Evolutionary conservation across 2,329 filamentous ascomycete genomes (phyloP), one percentile per base, ranked within the genome.

Genomic region (Eutypa lata): DNA sequence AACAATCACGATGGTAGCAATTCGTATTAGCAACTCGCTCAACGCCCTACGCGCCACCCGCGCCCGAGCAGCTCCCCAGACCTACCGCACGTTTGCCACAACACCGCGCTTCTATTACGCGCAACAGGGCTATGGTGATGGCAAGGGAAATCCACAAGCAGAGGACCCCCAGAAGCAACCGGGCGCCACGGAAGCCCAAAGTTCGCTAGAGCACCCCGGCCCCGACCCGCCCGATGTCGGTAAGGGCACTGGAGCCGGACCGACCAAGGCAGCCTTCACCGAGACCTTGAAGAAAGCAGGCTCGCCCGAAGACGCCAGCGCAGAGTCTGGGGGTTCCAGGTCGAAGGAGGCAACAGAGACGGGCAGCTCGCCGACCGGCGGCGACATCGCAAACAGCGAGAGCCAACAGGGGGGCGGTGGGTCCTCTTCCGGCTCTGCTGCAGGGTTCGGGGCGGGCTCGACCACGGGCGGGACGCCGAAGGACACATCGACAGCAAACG

Each of bases 91-190:
- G 28, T 63, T 68, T 50, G 45, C 54, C 43, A 51, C 61, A 11
- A 57, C 60, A 6, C 42, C 61, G 16, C 56, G 58, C n/a, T 51
- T 53, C 19, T 53, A 53, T 8, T 55, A 57, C 31, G 44, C 53
- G 8, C 65, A 69, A 61, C n/a, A n/a, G n/a, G 72, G 72, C 16
- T 76, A 76, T 51, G 73, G 74, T n/a, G 69, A 74, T 52, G 71
- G 65, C 26, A 60, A 71, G 50, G 72, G 72, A 16, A 59, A 71
- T 42, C 73, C 73, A 1, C 56, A 57, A 31, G 68, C 60, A 18
- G 68, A 71, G 42, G 63, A 70, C 28, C 72, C 73, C 3, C 65
- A 71, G 54, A 57, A 66, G 13, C 73, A 76, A 56, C 68, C 67
- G 2, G 28, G 53, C 0, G 61, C 70, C 13, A 69, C 59, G 45